Evolutionary conservation across 164 flowering plant genomes (phyloP), one percentile per base, ranked within the genome.

Genomic region (Vitis amurensis): DNA sequence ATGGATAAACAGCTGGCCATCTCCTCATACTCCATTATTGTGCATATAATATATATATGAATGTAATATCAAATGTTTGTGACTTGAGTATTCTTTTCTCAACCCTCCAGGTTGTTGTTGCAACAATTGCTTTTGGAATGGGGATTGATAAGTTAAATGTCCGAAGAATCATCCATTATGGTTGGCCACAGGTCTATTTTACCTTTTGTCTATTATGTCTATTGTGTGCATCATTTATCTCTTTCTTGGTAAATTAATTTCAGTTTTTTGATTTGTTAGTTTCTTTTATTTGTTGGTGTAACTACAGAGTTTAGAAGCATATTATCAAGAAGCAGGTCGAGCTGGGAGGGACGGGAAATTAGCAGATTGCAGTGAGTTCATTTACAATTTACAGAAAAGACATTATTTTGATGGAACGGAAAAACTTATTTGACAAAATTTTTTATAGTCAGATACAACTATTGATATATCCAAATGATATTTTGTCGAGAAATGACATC

Each of bases 81-180:
- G 11, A 6, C 55, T 8, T 8, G 23, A 53, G 11, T 59, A 23
- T 17, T n/a, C 50, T 37, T 48, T 27, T 44, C 14, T 13, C 44
- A 19, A 55, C n/a, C 27, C 17, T 76, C 49, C 84, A 92, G 98
- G 92, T 92, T 23, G 87, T 94, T 66, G 97, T 94, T 73, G 97
- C 98, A 62, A 94, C 98, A 68, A 85, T 94, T 81, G 98, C 98
- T 70, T 94, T 94, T 80, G 98, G 98, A 66, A 94, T 94, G 98
- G 97, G 98, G 27, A 94, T 94, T 76, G 98, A 94, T 87, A 92
- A 92, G 74, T 79, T 72, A 64, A 92, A 94, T 62, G 95, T 94
- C 55, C 81, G 97, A 60, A 88, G 93, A 80, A 84, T 94, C 47
- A 84, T 94, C 63, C 98, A 94, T 74, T 92, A 94, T 84, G 98